Evolutionary conservation across 1,284 basidiomycete genomes (phyloP).

Genomic region (Athelia sp.): DNA sequence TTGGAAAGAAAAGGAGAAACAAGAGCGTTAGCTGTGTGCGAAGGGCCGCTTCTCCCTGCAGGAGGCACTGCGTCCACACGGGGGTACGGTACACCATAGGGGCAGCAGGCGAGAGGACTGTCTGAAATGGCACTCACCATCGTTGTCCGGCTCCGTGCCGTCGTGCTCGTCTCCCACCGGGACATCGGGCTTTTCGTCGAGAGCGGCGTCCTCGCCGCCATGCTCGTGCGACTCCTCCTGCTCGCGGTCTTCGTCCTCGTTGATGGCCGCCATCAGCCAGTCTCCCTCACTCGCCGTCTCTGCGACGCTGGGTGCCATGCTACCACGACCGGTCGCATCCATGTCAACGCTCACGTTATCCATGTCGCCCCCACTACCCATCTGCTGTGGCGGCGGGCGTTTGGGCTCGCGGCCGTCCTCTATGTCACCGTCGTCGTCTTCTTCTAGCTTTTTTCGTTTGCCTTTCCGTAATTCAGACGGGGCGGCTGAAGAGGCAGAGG

Average conservation of each 20-base stretch:
- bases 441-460: slow-evolving; percentile 78
- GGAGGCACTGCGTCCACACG: slow-evolving; percentile 21
- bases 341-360: slow-evolving; percentile 33
- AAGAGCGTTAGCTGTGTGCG: slow-evolving; percentile 14
- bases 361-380: slow-evolving; percentile 1
- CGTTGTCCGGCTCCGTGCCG: slow-evolving; percentile 34
- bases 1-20: slow-evolving; percentile 38
- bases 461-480: slow-evolving; percentile 66
- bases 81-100: slow-evolving; percentile 37
- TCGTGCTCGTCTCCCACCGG: slow-evolving; percentile 35
- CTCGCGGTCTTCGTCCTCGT: slow-evolving; percentile 56
- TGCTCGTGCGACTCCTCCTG: slow-evolving; percentile 49
- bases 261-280: slow-evolving; percentile 82
- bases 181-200: slow-evolving; percentile 40
- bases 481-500: slow-evolving; percentile 41
- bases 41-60: slow-evolving; percentile 2
- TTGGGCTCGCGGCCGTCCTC: slow-evolving; percentile 58
- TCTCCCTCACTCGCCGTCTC: slow-evolving; percentile 72
- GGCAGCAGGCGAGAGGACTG: slow-evolving; percentile 18
- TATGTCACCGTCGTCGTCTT: slow-evolving; percentile 75
- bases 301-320: slow-evolving; percentile 62
- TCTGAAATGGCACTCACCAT: slow-evolving; percentile 27
- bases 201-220: slow-evolving; percentile 39
- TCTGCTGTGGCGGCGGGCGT: slow-evolving; percentile 51
- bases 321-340: slow-evolving; percentile 46